Conservation (phyloP, 1,139 yeast genomes). For the Kurtzmaniella quercitrusa region DNA sequence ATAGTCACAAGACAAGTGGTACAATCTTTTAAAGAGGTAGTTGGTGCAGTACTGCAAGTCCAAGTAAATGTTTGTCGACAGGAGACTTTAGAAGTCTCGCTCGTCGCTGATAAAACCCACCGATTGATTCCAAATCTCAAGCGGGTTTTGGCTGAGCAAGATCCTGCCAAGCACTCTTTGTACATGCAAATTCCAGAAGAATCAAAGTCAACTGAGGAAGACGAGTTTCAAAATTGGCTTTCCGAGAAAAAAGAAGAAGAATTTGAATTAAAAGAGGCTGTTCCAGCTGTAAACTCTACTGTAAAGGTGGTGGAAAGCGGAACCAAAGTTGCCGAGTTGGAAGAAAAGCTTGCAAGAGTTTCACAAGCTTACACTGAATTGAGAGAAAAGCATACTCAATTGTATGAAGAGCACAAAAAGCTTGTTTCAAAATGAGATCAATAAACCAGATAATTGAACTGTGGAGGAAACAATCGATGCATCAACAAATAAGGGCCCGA, state of each 20-base stretch:
- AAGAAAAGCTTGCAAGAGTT: conserved; percentile 45
- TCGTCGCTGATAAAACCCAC: conserved; percentile 33
- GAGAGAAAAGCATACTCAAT: conserved; percentile 57
- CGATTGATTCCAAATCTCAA: conserved; percentile 53
- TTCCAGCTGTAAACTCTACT: conserved; percentile 33
- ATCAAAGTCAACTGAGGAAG: conserved; percentile 9
- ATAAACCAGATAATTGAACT: background rate
- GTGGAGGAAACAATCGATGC: too few species aligned
- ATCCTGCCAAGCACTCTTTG: conserved; percentile 48
- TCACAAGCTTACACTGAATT: conserved; percentile 57
- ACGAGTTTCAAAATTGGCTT: conserved; percentile 38
- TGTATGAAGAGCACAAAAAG: conserved; percentile 50
- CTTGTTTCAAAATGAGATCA: conserved; percentile 17
- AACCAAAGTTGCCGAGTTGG: conserved; percentile 24
- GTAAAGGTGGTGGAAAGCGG: conserved; percentile 19
- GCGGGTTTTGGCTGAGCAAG: conserved; percentile 47
- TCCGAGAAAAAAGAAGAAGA: conserved; percentile 48
- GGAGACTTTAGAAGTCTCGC: conserved; percentile 3
- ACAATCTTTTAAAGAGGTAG: conserved; percentile 56
- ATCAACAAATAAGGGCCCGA: too few species aligned
- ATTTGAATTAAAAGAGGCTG: conserved; percentile 39
- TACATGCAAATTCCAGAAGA: conserved; percentile 37
- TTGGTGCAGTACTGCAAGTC: conserved; percentile 32
- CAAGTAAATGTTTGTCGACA: conserved; percentile 16
- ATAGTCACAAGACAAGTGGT: conserved; percentile 73